Evolutionary conservation across 345 rosid genomes (phyloP).

Genomic region (Citrus unshiu): DNA sequence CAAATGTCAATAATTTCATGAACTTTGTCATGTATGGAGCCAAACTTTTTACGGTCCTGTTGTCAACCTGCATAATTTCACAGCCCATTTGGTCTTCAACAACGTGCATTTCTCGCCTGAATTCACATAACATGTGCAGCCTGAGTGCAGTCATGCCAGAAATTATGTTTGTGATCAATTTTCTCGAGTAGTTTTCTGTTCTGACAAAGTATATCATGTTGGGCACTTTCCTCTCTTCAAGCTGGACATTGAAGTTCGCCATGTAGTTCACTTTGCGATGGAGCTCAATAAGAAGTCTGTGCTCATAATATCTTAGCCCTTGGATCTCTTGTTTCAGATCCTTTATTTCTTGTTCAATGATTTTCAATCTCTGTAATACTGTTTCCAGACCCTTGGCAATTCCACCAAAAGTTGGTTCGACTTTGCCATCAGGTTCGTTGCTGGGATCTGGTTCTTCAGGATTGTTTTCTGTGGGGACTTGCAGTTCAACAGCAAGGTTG

Average conservation of each 20-base stretch:
- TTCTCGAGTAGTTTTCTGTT: constrained; percentile 84
- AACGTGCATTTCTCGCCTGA: constrained; percentile 83
- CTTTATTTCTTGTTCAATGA: constrained; percentile 91
- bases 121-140: constrained; percentile 91
- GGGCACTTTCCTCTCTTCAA: constrained; percentile 89
- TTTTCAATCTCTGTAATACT: constrained; percentile 80
- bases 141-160: constrained; percentile 83
- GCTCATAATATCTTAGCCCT: constrained; percentile 87
- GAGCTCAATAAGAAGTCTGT: constrained; percentile 80
- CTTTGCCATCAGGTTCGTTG: constrained; percentile 40
- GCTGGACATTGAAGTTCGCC: constrained; percentile 76
- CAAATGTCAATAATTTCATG: constrained; percentile 84
- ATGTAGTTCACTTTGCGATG: constrained; percentile 89
- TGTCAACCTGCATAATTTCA: constrained; percentile 87
- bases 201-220: constrained; percentile 81
- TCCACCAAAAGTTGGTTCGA: constrained; percentile 82
- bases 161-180: constrained; percentile 65
- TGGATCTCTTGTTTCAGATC: constrained; percentile 97
- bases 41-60: constrained; percentile 57
- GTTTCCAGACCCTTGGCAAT: constrained; percentile 90
- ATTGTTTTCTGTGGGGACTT: constrained; percentile 52
- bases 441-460: constrained; percentile 39
- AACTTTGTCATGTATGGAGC: constrained; percentile 87
- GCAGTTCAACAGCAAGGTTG: constrained; percentile 84
- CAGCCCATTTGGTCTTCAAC: constrained; percentile 88